A percentile compares a stretch with the other conserved stretches of the same genome.
Conservation (phyloP, 2,329 filamentous ascomycete species). For the Neofusicoccum sp. region DNA sequence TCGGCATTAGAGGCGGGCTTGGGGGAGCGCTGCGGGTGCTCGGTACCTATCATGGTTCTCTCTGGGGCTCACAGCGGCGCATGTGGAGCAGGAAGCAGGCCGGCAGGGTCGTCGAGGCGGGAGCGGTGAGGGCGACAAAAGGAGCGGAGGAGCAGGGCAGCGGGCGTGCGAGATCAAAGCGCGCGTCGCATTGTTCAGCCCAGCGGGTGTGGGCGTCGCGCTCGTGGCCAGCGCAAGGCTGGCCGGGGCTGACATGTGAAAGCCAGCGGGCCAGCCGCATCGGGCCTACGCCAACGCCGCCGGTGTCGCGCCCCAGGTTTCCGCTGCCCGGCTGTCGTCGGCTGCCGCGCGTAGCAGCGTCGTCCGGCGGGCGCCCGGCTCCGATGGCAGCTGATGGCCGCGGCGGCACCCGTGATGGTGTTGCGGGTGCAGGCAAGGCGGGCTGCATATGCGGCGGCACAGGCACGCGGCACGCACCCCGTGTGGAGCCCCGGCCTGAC, state of each 20-base stretch:
- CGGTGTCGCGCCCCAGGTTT: neutral
- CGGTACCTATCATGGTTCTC: constrained; percentile 34
- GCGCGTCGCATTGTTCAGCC: constrained; percentile 4
- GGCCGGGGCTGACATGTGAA: constrained; percentile 21
- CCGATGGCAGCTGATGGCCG: constrained; percentile 9
- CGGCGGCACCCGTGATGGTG: constrained; percentile 7
- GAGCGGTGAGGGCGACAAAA: neutral
- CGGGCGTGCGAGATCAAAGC: neutral
- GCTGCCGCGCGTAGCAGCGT: neutral
- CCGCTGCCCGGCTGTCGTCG: constrained; percentile 1
- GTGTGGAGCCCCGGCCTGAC: constrained; percentile 5
- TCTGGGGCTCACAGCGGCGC: neutral
- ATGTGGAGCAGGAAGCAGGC: neutral
- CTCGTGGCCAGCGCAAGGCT: neutral
- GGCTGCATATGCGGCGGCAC: neutral
- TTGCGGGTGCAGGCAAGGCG: neutral
- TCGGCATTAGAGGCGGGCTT: constrained; percentile 7
- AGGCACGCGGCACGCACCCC: neutral
- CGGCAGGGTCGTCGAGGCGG: neutral
- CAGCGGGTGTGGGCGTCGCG: neutral
- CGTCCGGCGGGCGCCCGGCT: constrained; percentile 9
- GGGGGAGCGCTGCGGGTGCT: neutral
- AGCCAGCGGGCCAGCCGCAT: constrained; percentile 5
- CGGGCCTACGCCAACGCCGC: constrained; percentile 9
- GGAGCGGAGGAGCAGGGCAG: constrained; percentile 5